These are phyloP conservation scores for Candida schatavii DNA, from an alignment of 805 yeast species.

Conservation along the genomic window DNA sequence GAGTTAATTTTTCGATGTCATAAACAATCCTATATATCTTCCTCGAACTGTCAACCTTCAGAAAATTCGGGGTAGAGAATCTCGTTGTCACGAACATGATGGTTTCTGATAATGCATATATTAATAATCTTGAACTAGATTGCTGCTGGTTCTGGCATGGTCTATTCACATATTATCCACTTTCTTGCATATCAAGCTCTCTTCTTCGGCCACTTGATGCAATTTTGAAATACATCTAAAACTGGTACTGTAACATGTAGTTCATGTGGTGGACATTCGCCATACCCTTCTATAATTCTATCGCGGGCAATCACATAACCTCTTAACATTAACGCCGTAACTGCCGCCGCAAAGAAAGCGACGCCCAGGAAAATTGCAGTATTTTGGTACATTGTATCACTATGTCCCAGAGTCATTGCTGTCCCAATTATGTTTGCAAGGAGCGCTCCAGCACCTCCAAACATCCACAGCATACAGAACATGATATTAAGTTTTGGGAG, in stretches of 20 bases:
- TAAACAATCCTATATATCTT: too few relatives aligned
- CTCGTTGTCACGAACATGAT: too few relatives aligned
- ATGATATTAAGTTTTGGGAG: constrained; percentile 49
- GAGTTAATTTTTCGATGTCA: too few relatives aligned
- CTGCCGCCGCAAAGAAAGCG: constrained; percentile 46
- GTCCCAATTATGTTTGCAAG: constrained; percentile 63
- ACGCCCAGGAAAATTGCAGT: constrained; percentile 60
- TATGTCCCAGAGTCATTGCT: constrained; percentile 33
- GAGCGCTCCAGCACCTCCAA: constrained; percentile 47
- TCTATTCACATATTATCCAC: too few relatives aligned
- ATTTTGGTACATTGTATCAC: constrained; percentile 47
- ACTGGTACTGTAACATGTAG: constrained; percentile 12
- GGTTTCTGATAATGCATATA: too few relatives aligned
- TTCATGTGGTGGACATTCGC: constrained; percentile 6
- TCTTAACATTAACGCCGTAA: constrained; percentile 43
- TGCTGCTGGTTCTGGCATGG: too few relatives aligned
- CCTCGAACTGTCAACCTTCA: too few relatives aligned
- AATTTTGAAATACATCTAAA: neutral
- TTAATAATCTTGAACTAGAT: too few relatives aligned
- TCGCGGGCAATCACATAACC: constrained; percentile 57
- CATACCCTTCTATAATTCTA: constrained; percentile 2
- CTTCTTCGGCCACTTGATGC: neutral
- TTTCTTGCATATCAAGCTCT: neutral
- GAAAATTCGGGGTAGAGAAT: too few relatives aligned
- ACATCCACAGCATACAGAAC: constrained; percentile 52